A percentile compares a stretch with the other conserved stretches of the same genome.
phyloP scores from a whole-genome alignment of 495 filamentous ascomycete genomes.

The Bryoglossum gracile region DNA sequence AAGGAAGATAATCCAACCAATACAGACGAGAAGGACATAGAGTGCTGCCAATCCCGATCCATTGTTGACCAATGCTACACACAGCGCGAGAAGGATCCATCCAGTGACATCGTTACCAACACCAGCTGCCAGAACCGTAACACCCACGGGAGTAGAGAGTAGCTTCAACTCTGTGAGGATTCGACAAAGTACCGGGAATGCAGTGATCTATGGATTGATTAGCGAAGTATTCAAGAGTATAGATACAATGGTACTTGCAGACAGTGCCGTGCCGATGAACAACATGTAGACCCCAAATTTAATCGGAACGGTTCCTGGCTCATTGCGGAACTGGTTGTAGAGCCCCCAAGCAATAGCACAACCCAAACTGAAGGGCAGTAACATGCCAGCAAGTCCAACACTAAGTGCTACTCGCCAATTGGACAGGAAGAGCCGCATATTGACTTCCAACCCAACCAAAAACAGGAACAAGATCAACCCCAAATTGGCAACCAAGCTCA shows the following conservation, averaged over 20 bases:
- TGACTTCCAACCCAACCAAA: conserved; percentile 86
- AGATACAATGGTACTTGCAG: conserved; percentile 5
- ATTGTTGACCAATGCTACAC: conserved; percentile 90
- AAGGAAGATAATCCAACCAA: conserved; percentile 74
- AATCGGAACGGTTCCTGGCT: conserved; percentile 54
- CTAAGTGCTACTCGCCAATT: conserved; percentile 83
- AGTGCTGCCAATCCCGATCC: conserved; percentile 77
- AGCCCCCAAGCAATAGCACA: conserved; percentile 80
- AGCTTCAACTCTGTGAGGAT: conserved; percentile 92
- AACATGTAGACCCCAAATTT: conserved; percentile 78
- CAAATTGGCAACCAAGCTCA: conserved; percentile 74
- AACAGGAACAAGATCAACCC: conserved; percentile 90
- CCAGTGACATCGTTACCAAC: conserved; percentile 90
- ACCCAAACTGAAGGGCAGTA: conserved; percentile 63
- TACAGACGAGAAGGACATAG: conserved; percentile 71
- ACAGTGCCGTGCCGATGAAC: conserved; percentile 91
- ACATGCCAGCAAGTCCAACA: conserved; percentile 82
- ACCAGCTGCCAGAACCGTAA: conserved; percentile 87
- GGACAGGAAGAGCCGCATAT: conserved; percentile 71
- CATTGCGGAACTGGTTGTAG: conserved; percentile 68
- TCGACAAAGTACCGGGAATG: conserved; percentile 91
- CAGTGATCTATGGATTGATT: conserved; percentile 57
- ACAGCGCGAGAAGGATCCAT: conserved; percentile 91
- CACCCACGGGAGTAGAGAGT: conserved; percentile 74
- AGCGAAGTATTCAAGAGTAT: not conserved